Evolutionary conservation across 179 eudicot genomes (phyloP), one percentile per base, ranked within the genome.

Genomic region (Dionaea muscipula): DNA sequence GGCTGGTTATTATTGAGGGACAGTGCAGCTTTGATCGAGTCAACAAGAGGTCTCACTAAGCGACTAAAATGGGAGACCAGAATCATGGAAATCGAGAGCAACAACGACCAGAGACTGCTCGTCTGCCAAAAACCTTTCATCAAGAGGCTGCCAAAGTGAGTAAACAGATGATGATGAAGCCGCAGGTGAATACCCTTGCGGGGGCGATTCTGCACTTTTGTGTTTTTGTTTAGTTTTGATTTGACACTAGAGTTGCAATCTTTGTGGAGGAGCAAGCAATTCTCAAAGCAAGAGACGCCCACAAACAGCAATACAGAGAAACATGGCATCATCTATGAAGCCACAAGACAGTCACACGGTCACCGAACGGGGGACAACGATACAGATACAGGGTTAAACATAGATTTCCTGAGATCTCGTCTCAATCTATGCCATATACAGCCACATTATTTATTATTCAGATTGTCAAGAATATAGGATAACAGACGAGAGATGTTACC

Each of bases 1-100:
- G 99, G 99, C 27, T 93, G 99, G 99, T 77, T 88, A 55, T 81
- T 93, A 57, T 66, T 93, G 64, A 80, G 84, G 22, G 99, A 93
- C 55, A 45, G 73, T n/a, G 61, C 78, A 10, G 62, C 84, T 60
- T 73, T 82, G 13, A 78, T 93, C 2, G 95, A 93, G 56, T 64
- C 70, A 33, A 86, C 83, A 16, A 85, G 99, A 73, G 72, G 77
- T 58, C 73, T 79, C 7, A 54, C 83, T 16, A 69, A 95, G 20
- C 75, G 69, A 53, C 64, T 93, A 59, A 88, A 70, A 72, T 93
- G 99, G 99, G 99, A 93, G 47, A 86, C 96, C 18, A 81, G 99
- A 36, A 85, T 89, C 8, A 70, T 93, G 39, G 99, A 93, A 53
- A 72, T 81, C 2, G 94, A 85, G 69, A 78, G 75, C 57, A 88